Conservation (phyloP, 805 yeast species). For the Myxozyma geophila region DNA sequence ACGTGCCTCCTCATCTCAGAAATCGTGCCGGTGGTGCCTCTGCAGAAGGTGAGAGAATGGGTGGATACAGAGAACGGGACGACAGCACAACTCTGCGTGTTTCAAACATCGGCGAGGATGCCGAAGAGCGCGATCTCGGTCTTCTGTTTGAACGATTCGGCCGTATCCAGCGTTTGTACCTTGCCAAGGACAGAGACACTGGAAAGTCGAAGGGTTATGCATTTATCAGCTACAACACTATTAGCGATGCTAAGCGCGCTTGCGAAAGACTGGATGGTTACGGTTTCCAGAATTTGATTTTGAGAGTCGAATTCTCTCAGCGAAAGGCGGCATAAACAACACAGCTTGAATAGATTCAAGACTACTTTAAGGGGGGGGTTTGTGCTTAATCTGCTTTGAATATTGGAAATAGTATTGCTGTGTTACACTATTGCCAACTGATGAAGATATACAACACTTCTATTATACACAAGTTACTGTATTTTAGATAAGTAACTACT, state of each 20-base stretch:
- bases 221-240: slow-evolving; percentile 78
- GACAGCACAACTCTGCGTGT: slow-evolving; percentile 87
- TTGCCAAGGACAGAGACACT: slow-evolving; percentile 90
- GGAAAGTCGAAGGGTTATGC: slow-evolving; percentile 96
- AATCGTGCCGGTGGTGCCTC: slow-evolving; percentile 48
- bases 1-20: slow-evolving; percentile 68
- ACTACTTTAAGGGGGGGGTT: background rate
- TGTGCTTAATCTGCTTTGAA: background rate
- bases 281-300: slow-evolving; percentile 89
- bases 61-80: slow-evolving; percentile 59
- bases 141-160: slow-evolving; percentile 71
- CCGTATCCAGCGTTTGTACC: slow-evolving; percentile 73
- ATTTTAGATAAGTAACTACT: background rate
- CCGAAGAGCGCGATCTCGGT: slow-evolving; percentile 80
- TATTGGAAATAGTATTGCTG: background rate
- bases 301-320: slow-evolving; percentile 53
- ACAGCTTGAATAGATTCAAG: background rate
- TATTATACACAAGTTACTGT: background rate
- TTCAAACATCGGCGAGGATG: slow-evolving; percentile 84
- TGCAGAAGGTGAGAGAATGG: slow-evolving; percentile 41
- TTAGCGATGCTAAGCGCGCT: slow-evolving; percentile 74
- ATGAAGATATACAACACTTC: background rate
- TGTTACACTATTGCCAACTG: background rate
- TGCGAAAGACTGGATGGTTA: slow-evolving; percentile 78
- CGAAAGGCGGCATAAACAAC: slow-evolving; percentile 29